Evolutionary conservation across 2,329 filamentous ascomycete genomes (phyloP), one percentile per base, ranked within the genome.

Genomic region (Akanthomyces dipterigenus): DNA sequence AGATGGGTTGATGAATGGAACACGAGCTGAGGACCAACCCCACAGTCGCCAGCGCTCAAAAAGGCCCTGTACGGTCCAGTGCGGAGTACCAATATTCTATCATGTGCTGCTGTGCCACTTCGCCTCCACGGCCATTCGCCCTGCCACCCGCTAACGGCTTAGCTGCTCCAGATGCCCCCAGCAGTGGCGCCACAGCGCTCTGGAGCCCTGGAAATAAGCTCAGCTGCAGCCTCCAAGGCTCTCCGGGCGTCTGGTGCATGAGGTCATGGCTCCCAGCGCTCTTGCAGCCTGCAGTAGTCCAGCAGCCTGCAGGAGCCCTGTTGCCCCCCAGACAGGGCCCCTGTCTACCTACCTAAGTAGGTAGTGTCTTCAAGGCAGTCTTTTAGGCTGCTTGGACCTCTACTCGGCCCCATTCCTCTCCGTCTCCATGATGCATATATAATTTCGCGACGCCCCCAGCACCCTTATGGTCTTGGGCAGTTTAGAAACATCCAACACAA

Each of bases 361-460:
- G n/a, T n/a, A 45, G 46, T 36, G 56, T n/a, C 24, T 16, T 14
- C 56, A n/a, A 59, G 46, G 46, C 56, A 49, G 16, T 59, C 46
- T 59, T 22, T 18, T 11, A 43, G 26, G 56, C 56, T 51, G 20
- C 38, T 53, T 38, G 22, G 42, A 8, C 22, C 43, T 50, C 22
- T 14, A n/a, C 24, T 8, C 40, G 34, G 28, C 28, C 46, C 55
- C 55, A 49, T 40, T 57, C n/a, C 49, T 38, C 24, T 43, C 38
- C 24, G 16, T 31, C 24, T 48, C 31, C 34, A 59, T 50, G 46
- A 51, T 42, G 12, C 55, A 26, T 49, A 51, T 59, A 59, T 59
- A 59, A 53, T 53, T 51, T 43, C 48, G 48, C 26, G 38, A 59
- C 46, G 14, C 56, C 55, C n/a, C 56, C 56, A 34, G 3, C 42